Evolutionary conservation across 2,329 filamentous ascomycete genomes (phyloP), one percentile per base, ranked within the genome.

Genomic region (Sporothrix mexicana): DNA sequence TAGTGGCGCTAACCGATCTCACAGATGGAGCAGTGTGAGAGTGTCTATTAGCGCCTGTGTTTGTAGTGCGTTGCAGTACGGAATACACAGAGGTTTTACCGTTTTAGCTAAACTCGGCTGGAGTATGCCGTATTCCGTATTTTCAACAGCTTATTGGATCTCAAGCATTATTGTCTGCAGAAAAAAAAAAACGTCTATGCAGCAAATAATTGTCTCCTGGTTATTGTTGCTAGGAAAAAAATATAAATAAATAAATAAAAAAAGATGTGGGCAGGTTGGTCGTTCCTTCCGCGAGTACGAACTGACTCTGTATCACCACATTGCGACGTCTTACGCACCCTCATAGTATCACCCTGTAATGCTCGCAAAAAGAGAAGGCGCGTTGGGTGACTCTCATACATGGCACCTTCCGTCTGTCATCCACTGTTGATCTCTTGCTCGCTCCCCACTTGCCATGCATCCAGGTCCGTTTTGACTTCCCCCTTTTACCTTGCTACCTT

Each of bases 1-100:
- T 9, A 13, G n/a, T n/a, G 12, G 49, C 59, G 59, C 59, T 64
- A 64, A 64, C 62, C 30, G n/a, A 49, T 66, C 43, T 49, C 15
- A 25, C 41, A 47, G 61, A 47, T 66, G 41, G 41, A 25, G 61
- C 41, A 64, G 51, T 17, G 23, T 17, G 10, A 49, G 15, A 51
- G 49, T 23, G 13, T 43, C 36, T 36, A 59, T 36, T 36, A 36
- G 55, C 17, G 57, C 36, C 43, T 62, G 30, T 62, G 17, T 17
- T 41, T 62, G 30, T 7, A 62, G 20, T 2, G 59, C 20, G 59
- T 51, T 15, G 41, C n/a, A 45, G 55, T 59, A 41, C 41, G 41
- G 9, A 45, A 25, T 59, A 41, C 41, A 47, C 61, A 17, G 12
- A 25, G 41, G n/a, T n/a, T n/a, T n/a, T n/a, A n/a, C n/a, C n/a